Percentiles rank a stretch among this genome's conserved stretches.
Conservation (phyloP, 495 filamentous ascomycete species). For the Hypoxylon intermedium region DNA sequence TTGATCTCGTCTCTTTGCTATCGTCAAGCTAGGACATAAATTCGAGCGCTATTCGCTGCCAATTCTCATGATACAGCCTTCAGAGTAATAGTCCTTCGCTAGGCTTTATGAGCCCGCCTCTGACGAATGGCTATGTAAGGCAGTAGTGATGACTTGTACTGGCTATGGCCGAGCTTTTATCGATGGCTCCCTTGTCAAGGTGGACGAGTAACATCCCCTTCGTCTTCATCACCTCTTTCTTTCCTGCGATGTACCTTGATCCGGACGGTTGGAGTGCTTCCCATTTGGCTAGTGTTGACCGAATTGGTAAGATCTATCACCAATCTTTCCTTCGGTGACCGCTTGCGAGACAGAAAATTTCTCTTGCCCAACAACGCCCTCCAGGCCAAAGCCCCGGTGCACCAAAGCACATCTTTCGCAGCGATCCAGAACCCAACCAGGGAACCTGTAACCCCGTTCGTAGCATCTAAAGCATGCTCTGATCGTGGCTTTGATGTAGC, state of each 20-base stretch:
- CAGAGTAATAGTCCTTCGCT: slow-evolving; percentile 41
- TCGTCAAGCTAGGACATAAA: slow-evolving; percentile 63
- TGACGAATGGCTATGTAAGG: slow-evolving; percentile 54
- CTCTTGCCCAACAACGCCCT: slow-evolving; percentile 27
- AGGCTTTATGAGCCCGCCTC: slow-evolving; percentile 56
- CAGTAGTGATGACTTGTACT: slow-evolving; percentile 49
- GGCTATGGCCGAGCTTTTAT: slow-evolving; percentile 48
- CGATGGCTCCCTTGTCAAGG: slow-evolving; percentile 42
- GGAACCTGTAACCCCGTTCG: background rate
- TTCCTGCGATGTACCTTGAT: slow-evolving; percentile 37
- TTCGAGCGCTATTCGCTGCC: slow-evolving; percentile 59
- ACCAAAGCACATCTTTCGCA: slow-evolving; percentile 25
- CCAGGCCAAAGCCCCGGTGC: slow-evolving; percentile 26
- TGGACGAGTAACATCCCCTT: slow-evolving; percentile 38
- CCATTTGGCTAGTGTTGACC: slow-evolving; percentile 36
- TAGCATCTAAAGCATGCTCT: slow-evolving; percentile 14
- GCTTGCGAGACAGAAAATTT: slow-evolving; percentile 31
- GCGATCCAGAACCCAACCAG: slow-evolving; percentile 11
- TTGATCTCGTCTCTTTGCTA: slow-evolving; percentile 64
- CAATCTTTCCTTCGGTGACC: slow-evolving; percentile 32
- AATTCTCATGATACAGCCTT: slow-evolving; percentile 52
- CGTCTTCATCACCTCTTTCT: slow-evolving; percentile 25
- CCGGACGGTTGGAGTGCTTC: slow-evolving; percentile 25
- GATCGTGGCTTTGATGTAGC: slow-evolving; percentile 13
- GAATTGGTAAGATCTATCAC: slow-evolving; percentile 35